Conservation (phyloP, 176 grass and related monocot genomes). For the Alopecurus myosuroides region DNA sequence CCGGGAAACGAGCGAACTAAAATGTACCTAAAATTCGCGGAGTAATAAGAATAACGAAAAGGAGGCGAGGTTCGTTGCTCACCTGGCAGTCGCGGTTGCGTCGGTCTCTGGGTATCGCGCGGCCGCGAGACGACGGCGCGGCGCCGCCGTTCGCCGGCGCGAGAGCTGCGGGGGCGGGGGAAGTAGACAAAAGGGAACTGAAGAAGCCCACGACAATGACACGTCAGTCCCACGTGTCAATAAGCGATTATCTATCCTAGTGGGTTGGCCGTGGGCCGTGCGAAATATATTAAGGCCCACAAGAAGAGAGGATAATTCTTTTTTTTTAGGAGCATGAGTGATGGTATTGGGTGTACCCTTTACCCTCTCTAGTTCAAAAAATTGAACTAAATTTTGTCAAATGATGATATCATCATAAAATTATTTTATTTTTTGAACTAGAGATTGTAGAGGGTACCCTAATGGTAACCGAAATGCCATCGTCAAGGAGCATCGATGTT, state of each 20-base stretch:
- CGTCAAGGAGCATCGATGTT: too few relatives aligned
- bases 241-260: background rate
- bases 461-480: too few relatives aligned
- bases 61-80: background rate
- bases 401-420: too few relatives aligned
- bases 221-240: background rate
- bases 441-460: too few relatives aligned
- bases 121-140: background rate
- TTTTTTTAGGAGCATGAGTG: too few relatives aligned
- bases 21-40: background rate
- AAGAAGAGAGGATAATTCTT: too few relatives aligned
- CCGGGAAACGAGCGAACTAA: background rate
- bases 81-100: background rate
- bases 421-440: too few relatives aligned
- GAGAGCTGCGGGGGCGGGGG: background rate
- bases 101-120: background rate
- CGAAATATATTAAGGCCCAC: too few relatives aligned
- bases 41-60: background rate
- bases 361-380: too few relatives aligned
- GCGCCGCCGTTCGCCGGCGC: slow-evolving; percentile 19
- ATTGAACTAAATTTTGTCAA: too few relatives aligned
- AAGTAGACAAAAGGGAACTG: background rate
- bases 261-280: background rate
- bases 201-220: background rate
- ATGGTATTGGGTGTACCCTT: too few relatives aligned